Base-by-base conservation (phyloP, 2,329 filamentous ascomycete species). In the Nigrospora oryzae region DNA sequence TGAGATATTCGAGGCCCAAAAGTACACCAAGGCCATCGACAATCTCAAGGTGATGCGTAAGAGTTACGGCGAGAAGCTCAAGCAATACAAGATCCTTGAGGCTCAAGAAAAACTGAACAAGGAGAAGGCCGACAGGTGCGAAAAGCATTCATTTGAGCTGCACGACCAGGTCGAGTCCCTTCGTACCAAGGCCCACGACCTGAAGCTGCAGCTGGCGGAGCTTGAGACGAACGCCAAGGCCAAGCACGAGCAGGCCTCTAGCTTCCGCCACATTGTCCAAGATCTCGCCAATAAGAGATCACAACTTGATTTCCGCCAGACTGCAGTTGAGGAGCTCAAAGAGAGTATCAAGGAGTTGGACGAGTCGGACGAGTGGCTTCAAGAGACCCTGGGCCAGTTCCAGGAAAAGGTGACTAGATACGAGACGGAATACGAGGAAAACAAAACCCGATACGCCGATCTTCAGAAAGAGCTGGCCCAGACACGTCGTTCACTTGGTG, bases 11-110 rank as follows among this genome's bases (percentile, higher is more conserved):
- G 93, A 97, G 65, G 93, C 93, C 1, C 74, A 88, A 66, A 96
- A 95, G 62, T 98, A 97, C 64, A 95, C 90, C 32, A 96, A 95
- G 59, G 93, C 90, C 15, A 95, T 98, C 48, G 90, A 96, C 38
- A 95, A 95, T 62, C 86, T 98, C 61, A 96, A 95, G 60, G 63
- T 82, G 11, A 73, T 97, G 41, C 77, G 84, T 35, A 98, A 97
- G 67, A 84, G 83, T 52, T 84, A 95, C 52, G 84, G 83, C 33
- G 81, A 86, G 51, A 77, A 91, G 49, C 74, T 97, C 11, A 77
- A 71, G 14, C 79, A 83, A 49, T 75, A 85, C 46, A 88, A 87
- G 56, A 79, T 84, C 37, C 77, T 85, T 47, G 88, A 95, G 59
- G 74, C 81, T 36, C 79, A 89, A 51, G 82, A 86, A 52, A 93